phyloP scores from a whole-genome alignment of 768 basidiomycete genomes.

The Podaxis sp. region DNA sequence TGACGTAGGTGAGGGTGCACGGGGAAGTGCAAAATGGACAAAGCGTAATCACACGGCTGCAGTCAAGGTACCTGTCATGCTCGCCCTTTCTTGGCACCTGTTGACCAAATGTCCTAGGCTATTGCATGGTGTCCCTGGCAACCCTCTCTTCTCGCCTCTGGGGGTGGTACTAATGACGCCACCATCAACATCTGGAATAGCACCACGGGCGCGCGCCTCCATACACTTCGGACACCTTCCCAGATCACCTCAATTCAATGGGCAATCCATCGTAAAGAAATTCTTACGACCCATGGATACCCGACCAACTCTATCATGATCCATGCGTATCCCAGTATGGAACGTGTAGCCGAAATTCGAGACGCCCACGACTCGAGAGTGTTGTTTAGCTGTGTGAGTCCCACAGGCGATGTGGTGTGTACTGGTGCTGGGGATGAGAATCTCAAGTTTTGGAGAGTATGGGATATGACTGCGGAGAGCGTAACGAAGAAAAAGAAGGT shows the following conservation, averaged over 20 bases:
- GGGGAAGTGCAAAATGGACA: constrained; percentile 80
- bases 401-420: constrained; percentile 87
- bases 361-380: constrained; percentile 94
- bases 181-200: constrained; percentile 90
- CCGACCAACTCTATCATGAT: constrained; percentile 84
- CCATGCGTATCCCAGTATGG: constrained; percentile 83
- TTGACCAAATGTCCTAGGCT: constrained; percentile 48
- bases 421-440: constrained; percentile 96
- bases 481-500: constrained; percentile 51
- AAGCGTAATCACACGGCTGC: constrained; percentile 91
- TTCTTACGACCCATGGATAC: constrained; percentile 92
- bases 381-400: constrained; percentile 79
- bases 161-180: constrained; percentile 93
- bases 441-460: constrained; percentile 92
- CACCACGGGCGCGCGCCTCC: constrained; percentile 87
- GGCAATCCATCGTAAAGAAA: constrained; percentile 84
- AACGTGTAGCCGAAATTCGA: constrained; percentile 77
- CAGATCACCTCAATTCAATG: constrained; percentile 93
- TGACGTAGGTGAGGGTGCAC: constrained; percentile 47
- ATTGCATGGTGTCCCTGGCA: constrained; percentile 99
- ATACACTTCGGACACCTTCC: constrained; percentile 81
- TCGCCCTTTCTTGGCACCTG: neutral
- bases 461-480: constrained; percentile 55
- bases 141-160: constrained; percentile 83
- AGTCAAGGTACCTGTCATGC: constrained; percentile 50